Conservation (phyloP, 805 yeast species). For the Ascoidea asiatica region DNA sequence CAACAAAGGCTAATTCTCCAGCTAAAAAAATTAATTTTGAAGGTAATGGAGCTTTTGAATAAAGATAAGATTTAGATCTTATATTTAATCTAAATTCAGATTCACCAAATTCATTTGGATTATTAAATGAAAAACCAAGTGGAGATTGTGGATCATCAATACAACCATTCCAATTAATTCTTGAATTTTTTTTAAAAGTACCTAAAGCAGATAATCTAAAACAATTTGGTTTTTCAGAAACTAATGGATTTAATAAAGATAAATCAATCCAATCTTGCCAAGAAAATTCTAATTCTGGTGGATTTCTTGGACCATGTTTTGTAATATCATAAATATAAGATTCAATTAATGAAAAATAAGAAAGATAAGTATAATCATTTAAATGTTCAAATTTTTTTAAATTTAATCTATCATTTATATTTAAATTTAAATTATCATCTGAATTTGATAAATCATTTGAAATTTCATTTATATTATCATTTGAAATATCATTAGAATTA, state of each 20-base stretch:
- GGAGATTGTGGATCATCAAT: slow-evolving; percentile 24
- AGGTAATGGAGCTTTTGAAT: slow-evolving; percentile 32
- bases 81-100: slow-evolving; percentile 6
- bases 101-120: not conserved
- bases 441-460: not conserved
- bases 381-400: not conserved
- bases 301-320: slow-evolving; percentile 15
- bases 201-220: slow-evolving; percentile 30
- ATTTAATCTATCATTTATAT: too few species aligned
- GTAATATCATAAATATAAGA: slow-evolving; percentile 8
- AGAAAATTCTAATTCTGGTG: slow-evolving; percentile 29
- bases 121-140: slow-evolving; percentile 17
- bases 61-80: slow-evolving; percentile 28
- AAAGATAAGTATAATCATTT: not conserved
- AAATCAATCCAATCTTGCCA: slow-evolving; percentile 46
- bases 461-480: too few species aligned
- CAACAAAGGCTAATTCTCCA: slow-evolving; percentile 26
- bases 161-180: slow-evolving; percentile 29
- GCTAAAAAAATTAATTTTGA: slow-evolving; percentile 25
- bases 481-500: not conserved
- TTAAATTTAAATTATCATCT: too few species aligned
- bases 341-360: not conserved
- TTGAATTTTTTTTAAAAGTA: slow-evolving; percentile 15
- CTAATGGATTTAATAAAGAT: slow-evolving; percentile 23
- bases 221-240: slow-evolving; percentile 28